Percentiles rank a stretch among this genome's conserved stretches.
phyloP scores from a whole-genome alignment of 805 yeast species.

The Lipomyces sp. region DNA sequence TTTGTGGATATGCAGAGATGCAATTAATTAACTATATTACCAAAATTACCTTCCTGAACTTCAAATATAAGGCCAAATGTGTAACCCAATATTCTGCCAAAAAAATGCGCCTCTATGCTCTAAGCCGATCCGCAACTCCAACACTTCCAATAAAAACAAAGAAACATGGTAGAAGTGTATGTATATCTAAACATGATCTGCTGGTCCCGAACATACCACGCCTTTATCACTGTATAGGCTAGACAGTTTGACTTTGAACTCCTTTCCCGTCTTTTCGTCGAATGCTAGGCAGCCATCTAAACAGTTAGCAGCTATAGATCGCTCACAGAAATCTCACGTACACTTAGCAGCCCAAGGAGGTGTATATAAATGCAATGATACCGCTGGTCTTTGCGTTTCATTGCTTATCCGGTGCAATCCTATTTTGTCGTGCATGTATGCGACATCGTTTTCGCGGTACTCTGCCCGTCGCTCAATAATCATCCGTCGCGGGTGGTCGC shows the following conservation, averaged over 20 bases:
- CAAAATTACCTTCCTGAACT: background rate
- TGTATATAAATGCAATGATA: slow-evolving; percentile 72
- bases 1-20: too few relatives aligned
- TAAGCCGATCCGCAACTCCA: background rate
- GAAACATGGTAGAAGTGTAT: too few relatives aligned
- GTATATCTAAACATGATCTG: slow-evolving; percentile 19
- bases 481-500: slow-evolving; percentile 38
- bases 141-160: background rate
- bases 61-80: background rate
- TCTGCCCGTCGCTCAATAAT: slow-evolving; percentile 41
- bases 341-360: slow-evolving; percentile 74
- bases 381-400: slow-evolving; percentile 53
- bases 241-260: slow-evolving; percentile 48
- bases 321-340: slow-evolving; percentile 50
- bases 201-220: slow-evolving; percentile 28
- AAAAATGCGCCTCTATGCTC: background rate
- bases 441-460: slow-evolving; percentile 51
- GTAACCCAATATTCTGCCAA: background rate
- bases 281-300: slow-evolving; percentile 48
- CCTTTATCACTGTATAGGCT: slow-evolving; percentile 69
- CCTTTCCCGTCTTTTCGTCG: slow-evolving; percentile 54
- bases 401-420: slow-evolving; percentile 71
- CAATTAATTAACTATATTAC: background rate
- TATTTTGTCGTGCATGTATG: slow-evolving; percentile 67
- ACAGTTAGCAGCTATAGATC: slow-evolving; percentile 5